Conservation (phyloP, 2,329 filamentous ascomycete species). For the Diaporthe amygdali region DNA sequence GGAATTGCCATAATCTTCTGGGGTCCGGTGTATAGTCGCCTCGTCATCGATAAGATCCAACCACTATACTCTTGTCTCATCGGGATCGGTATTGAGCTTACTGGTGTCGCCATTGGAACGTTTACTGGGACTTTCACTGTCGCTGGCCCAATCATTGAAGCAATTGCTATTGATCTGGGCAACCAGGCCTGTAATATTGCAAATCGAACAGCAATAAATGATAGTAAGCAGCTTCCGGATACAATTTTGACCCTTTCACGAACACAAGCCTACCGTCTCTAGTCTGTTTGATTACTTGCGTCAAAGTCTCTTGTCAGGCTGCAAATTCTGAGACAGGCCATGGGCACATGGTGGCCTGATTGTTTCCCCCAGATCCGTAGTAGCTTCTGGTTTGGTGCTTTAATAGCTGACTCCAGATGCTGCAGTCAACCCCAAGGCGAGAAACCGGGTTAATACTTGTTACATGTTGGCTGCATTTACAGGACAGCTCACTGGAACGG, state of each 20-base stretch:
- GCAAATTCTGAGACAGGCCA: too few species aligned
- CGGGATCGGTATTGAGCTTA: constrained; percentile 62
- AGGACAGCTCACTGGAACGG: constrained; percentile 72
- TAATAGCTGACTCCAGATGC: too few species aligned
- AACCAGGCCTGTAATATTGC: constrained; percentile 77
- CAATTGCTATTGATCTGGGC: constrained; percentile 73
- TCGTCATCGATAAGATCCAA: constrained; percentile 73
- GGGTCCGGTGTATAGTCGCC: constrained; percentile 72
- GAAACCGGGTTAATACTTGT: constrained; percentile 80
- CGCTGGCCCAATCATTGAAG: constrained; percentile 75
- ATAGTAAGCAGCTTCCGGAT: too few species aligned
- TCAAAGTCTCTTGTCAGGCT: too few species aligned
- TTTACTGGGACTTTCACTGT: constrained; percentile 70
- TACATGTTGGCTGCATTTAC: constrained; percentile 81
- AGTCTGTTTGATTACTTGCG: too few species aligned
- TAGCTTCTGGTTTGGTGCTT: too few species aligned
- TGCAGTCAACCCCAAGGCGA: constrained; percentile 72
- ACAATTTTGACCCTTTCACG: too few species aligned
- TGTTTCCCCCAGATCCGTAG: too few species aligned
- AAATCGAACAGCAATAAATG: constrained; percentile 73
- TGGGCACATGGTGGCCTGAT: too few species aligned
- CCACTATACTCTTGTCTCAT: constrained; percentile 72
- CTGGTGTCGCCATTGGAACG: constrained; percentile 70
- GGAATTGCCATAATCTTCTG: constrained; percentile 72
- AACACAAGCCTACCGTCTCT: too few species aligned